phyloP scores from a whole-genome alignment of 208 protist genomes.

The Trypanosoma melophagium region DNA sequence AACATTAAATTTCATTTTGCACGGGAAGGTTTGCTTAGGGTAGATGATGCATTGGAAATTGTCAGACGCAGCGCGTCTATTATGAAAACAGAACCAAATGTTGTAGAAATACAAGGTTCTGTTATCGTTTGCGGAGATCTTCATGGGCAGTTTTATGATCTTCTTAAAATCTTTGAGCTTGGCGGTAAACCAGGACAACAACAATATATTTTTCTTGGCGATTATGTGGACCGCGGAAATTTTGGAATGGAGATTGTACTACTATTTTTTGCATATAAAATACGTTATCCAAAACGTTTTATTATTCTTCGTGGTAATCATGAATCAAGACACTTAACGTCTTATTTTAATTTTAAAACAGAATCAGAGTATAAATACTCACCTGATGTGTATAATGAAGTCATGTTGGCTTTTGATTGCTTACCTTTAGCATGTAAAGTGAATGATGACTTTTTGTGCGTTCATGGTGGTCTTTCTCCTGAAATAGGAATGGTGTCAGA shows the following conservation, averaged over 20 bases:
- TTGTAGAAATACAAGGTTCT: slow-evolving; percentile 69
- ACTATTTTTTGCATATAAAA: slow-evolving; percentile 95
- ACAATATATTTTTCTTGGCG: slow-evolving; percentile 96
- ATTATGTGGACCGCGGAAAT: slow-evolving; percentile 95
- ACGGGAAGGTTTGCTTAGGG: slow-evolving; percentile 69
- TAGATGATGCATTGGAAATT: slow-evolving; percentile 74
- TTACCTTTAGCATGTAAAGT: slow-evolving; percentile 90
- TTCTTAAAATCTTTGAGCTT: slow-evolving; percentile 95
- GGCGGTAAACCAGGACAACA: slow-evolving; percentile 83
- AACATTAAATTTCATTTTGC: slow-evolving; percentile 75
- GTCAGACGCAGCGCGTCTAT: slow-evolving; percentile 70
- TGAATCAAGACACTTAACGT: slow-evolving; percentile 96
- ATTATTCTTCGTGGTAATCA: slow-evolving; percentile 97
- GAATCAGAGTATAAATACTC: slow-evolving; percentile 94
- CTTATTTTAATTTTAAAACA: slow-evolving; percentile 97
- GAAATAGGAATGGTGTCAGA: slow-evolving; percentile 65
- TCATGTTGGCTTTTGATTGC: slow-evolving; percentile 93
- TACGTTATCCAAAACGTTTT: slow-evolving; percentile 89
- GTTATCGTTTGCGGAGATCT: slow-evolving; percentile 93
- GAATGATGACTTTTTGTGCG: slow-evolving; percentile 88
- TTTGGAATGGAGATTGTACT: slow-evolving; percentile 90
- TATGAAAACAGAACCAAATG: slow-evolving; percentile 86
- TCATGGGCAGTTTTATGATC: slow-evolving; percentile 97
- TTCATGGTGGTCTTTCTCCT: slow-evolving; percentile 93
- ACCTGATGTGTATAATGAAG: slow-evolving; percentile 77